phyloP scores from a whole-genome alignment of 306 rosid species.

The Quercus ilex region DNA sequence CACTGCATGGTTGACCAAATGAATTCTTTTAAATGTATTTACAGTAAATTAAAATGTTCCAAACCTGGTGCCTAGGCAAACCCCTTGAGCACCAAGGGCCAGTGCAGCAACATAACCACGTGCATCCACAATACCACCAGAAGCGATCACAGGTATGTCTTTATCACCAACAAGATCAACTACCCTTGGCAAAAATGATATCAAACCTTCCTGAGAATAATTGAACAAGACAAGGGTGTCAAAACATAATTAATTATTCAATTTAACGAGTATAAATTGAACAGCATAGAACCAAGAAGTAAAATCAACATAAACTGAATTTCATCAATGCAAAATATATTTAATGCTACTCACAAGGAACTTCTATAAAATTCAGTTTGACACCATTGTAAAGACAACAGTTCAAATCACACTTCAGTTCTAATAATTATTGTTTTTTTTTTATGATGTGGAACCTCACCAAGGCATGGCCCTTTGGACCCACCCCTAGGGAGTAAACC shows the following conservation, averaged over 20 bases:
- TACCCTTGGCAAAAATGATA: constrained; percentile 71
- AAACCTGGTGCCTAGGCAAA: constrained; percentile 81
- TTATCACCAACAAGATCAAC: constrained; percentile 68
- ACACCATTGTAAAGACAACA: neutral
- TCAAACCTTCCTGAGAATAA: constrained; percentile 56
- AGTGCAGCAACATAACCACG: constrained; percentile 87
- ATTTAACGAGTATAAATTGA: neutral
- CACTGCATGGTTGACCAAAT: neutral
- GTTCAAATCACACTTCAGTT: neutral
- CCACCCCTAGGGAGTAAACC: too few species aligned
- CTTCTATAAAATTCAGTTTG: neutral
- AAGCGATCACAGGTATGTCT: constrained; percentile 73
- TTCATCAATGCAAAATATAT: neutral
- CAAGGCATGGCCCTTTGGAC: too few species aligned
- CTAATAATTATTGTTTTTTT: neutral
- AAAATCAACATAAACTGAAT: neutral
- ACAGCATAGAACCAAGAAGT: neutral
- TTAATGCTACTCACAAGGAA: neutral
- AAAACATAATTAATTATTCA: neutral
- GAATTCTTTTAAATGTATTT: neutral
- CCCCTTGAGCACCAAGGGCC: constrained; percentile 85
- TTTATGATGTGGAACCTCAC: too few species aligned
- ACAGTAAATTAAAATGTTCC: constrained; percentile 1
- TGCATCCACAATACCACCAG: constrained; percentile 76
- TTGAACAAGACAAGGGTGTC: neutral